These are phyloP conservation scores for Phytophthora chlamydospora DNA, from an alignment of 352 stramenopile species.

Conservation along the genomic window DNA sequence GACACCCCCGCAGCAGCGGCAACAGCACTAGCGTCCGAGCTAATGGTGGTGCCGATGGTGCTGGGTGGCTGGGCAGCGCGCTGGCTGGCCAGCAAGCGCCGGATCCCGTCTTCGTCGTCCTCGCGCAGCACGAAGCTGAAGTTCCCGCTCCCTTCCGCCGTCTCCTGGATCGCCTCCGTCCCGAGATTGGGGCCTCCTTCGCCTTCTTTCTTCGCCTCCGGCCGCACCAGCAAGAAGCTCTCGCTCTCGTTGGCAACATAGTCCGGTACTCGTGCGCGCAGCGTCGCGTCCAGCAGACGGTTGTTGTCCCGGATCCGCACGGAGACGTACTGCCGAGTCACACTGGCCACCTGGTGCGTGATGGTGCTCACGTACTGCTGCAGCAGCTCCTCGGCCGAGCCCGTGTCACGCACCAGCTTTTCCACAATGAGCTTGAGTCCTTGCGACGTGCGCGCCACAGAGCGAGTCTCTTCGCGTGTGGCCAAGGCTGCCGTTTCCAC, in stretches of 20 bases:
- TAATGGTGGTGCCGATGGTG: slow-evolving; percentile 37
- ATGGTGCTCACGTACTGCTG: slow-evolving; percentile 88
- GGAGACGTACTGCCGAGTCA: slow-evolving; percentile 81
- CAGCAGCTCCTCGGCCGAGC: slow-evolving; percentile 68
- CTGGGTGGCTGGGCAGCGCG: slow-evolving; percentile 5
- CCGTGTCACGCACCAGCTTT: slow-evolving; percentile 78
- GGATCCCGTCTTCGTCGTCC: slow-evolving; percentile 47
- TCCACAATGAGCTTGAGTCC: slow-evolving; percentile 78
- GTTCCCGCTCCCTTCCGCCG: slow-evolving; percentile 6
- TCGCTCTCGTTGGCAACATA: slow-evolving; percentile 75
- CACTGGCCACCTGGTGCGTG: slow-evolving; percentile 82
- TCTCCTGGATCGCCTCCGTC: slow-evolving; percentile 15
- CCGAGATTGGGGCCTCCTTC: slow-evolving; percentile 15
- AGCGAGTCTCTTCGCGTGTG: slow-evolving; percentile 49
- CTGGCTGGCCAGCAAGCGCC: slow-evolving; percentile 29
- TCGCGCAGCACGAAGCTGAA: slow-evolving; percentile 50
- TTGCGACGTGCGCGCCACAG: slow-evolving; percentile 52
- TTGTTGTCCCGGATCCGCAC: slow-evolving; percentile 87
- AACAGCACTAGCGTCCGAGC: slow-evolving; percentile 39
- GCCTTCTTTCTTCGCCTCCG: slow-evolving; percentile 43
- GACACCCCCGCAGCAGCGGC: slow-evolving; percentile 31
- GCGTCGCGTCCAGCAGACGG: slow-evolving; percentile 72
- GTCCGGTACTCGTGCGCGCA: slow-evolving; percentile 67
- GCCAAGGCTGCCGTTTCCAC: slow-evolving; percentile 51
- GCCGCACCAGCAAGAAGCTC: slow-evolving; percentile 71